Base-by-base conservation (phyloP, 148 eudicot genomes). In the Persicaria maculosa region DNA sequence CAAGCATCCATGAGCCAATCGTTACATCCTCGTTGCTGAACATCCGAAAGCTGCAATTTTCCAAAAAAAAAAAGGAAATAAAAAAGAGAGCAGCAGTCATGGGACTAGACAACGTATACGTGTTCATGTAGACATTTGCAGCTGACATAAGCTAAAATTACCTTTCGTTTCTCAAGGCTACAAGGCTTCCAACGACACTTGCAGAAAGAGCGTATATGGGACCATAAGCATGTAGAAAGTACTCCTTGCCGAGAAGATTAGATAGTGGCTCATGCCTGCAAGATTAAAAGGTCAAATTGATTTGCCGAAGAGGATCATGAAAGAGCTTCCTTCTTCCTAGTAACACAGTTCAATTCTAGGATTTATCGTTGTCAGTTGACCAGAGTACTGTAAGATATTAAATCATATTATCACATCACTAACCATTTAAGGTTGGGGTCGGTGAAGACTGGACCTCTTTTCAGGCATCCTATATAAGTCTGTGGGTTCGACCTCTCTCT, bases 21-120 rank as follows among this genome's bases (percentile, higher is more conserved):
- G 96, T 94, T 44, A 91, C 96, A 86, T 94, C 98, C 81, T 91
- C 98, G 81, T 94, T 94, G 84, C 96, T 94, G 72, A 94, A 94
- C 97, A 91, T 91, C 74, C 98, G 91, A 77, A 91, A 89, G 75
- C 98, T 94, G 91, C 77, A 84, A 74, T 55, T 59, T 64, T 48
- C 16, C 19, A 45, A 67, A 76, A 71, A 31, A 1, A 45, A 67
- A 76, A 71, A 31, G 1, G 40, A 31, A 31, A 31, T 40, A 78
- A 76, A 36, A 68, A 17, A 79, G 10, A 77, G 25, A 31, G 1
- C 40, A 31, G 40, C 40, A 31, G 40, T 31, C 2, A 31, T 31
- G 40, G 40, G 40, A 31, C 40, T 31, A 1, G 40, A 31, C 40
- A 31, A 31, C 40, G 40, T 3, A 31, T 31, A 31, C 40, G 0